A percentile compares a stretch with the other conserved stretches of the same genome.
phyloP scores from a whole-genome alignment of 768 basidiomycete species.

The Suillus variegatus region DNA sequence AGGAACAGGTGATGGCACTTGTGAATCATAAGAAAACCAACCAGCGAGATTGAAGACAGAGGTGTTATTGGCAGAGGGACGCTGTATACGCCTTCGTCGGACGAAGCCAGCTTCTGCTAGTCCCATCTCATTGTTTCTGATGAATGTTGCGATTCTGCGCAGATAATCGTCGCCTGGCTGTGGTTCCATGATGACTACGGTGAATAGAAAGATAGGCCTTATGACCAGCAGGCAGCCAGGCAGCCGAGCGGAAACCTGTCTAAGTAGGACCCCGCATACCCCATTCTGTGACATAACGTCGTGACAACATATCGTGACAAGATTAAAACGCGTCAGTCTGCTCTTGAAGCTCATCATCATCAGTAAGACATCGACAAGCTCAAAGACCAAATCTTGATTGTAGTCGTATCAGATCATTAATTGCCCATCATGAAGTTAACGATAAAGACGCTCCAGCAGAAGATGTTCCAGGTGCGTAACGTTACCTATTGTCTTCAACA shows the following conservation, averaged over 20 bases:
- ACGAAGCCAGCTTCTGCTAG: slow-evolving; percentile 66
- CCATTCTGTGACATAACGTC: slow-evolving; percentile 16
- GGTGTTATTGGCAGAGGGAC: slow-evolving; percentile 31
- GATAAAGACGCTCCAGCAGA: slow-evolving; percentile 93
- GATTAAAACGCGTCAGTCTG: slow-evolving; percentile 14
- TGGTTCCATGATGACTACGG: slow-evolving; percentile 40
- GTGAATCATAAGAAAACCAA: slow-evolving; percentile 48
- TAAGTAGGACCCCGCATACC: background rate
- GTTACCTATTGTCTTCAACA: background rate
- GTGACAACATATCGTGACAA: slow-evolving; percentile 17
- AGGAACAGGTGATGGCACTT: slow-evolving; percentile 32
- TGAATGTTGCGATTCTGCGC: slow-evolving; percentile 66
- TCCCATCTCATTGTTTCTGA: slow-evolving; percentile 69
- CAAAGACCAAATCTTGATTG: background rate
- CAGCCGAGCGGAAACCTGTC: slow-evolving; percentile 4
- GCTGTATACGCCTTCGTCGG: slow-evolving; percentile 47
- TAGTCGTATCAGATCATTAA: slow-evolving; percentile 7
- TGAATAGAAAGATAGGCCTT: slow-evolving; percentile 20
- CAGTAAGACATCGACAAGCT: slow-evolving; percentile 23
- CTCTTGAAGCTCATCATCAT: slow-evolving; percentile 17
- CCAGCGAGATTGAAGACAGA: slow-evolving; percentile 61
- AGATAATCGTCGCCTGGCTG: slow-evolving; percentile 79
- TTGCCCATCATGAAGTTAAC: slow-evolving; percentile 80
- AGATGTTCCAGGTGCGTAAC: slow-evolving; percentile 74
- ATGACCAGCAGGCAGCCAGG: slow-evolving; percentile 4